phyloP scores from a whole-genome alignment of 2,329 filamentous ascomycete genomes.

The Cercospora brassicicola region DNA sequence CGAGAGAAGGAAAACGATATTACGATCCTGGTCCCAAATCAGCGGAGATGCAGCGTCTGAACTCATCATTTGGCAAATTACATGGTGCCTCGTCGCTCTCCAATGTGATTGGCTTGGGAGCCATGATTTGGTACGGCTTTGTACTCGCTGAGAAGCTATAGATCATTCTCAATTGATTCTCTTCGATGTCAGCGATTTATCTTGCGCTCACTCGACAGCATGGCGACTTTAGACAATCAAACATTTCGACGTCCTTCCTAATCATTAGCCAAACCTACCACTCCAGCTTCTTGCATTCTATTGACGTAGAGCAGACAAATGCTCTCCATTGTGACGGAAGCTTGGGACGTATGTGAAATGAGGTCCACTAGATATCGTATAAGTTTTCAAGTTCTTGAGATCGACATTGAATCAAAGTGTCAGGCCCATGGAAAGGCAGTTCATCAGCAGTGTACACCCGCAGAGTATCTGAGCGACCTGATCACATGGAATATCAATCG shows the following conservation, averaged over 20 bases:
- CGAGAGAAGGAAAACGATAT: slow-evolving; percentile 83
- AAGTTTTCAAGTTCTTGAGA: background rate
- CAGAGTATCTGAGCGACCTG: background rate
- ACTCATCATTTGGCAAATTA: slow-evolving; percentile 73
- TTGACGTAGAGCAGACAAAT: background rate
- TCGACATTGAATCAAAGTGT: too few species aligned
- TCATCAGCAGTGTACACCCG: background rate
- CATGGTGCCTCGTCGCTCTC: slow-evolving; percentile 80
- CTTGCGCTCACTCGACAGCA: background rate
- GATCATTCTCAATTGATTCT: background rate
- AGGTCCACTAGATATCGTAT: background rate
- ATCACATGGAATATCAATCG: background rate
- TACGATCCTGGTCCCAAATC: slow-evolving; percentile 78
- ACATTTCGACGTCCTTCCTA: background rate
- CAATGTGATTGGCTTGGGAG: slow-evolving; percentile 70
- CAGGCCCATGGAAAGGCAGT: background rate
- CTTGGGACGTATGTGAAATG: background rate
- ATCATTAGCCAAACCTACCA: background rate
- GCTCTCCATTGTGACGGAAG: background rate
- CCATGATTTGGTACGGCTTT: slow-evolving; percentile 75
- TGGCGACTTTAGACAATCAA: background rate
- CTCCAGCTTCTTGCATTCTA: background rate
- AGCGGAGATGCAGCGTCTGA: slow-evolving; percentile 76
- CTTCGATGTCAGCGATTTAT: background rate
- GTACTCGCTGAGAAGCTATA: slow-evolving; percentile 64